Evolutionary conservation across 2,329 filamentous ascomycete species (phyloP), one percentile per base, ranked within the genome.

Genomic region (Passalora sequoiae): DNA sequence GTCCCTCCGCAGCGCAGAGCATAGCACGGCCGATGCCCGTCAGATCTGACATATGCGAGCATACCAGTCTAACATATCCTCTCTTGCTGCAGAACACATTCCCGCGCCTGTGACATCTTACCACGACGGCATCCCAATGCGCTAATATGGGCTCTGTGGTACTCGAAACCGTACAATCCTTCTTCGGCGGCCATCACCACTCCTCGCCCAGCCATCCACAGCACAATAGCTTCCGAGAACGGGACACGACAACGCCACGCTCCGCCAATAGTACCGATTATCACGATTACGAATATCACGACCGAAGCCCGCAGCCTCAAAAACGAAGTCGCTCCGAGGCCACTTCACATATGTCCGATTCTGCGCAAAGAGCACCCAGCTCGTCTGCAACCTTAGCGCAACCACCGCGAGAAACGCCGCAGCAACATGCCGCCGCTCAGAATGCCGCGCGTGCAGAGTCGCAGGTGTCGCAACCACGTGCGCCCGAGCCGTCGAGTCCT

Each of bases 111-210:
- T 36, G 35, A 22, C 42, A 30, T 29, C 42, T 39, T 8, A 6
- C 13, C 24, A 27, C 4, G 15, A 22, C 20, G 16, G 19, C 36
- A 33, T 24, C 39, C 51, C 50, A 44, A 54, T 53, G 57, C 54
- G 66, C 67, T 70, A 76, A 71, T 64, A 81, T 80, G 77, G 75
- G 75, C 70, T 77, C 76, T 63, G 67, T 80, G 56, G 69, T 79
- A 60, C 66, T 79, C 69, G 86, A 91, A 72, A 81, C 81, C 71
- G 80, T 81, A 69, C 77, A 85, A 66, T 81, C 87, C 69, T 74
- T 81, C 56, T 62, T 62, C 49, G 51, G 51, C 35, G n/a, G n/a
- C n/a, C n/a, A n/a, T n/a, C 56, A 57, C 28, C 50, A 53, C 28
- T 17, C 50, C 25, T 46, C 59, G 38, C 44, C 55, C 43, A 52